Evolutionary conservation across 169 alveolate genomes (phyloP).

Genomic region (Plasmodium reichenowi): DNA sequence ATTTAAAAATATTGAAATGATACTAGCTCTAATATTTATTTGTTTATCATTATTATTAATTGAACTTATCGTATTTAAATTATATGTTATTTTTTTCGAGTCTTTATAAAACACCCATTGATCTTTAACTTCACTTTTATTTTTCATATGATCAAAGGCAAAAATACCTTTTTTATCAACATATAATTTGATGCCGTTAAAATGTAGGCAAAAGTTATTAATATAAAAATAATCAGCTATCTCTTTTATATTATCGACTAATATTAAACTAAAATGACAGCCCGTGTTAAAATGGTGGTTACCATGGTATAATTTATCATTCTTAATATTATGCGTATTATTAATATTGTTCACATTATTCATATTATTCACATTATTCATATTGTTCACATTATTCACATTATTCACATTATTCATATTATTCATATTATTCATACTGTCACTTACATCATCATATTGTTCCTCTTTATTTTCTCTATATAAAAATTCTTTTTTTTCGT

Average conservation of each 20-base stretch:
- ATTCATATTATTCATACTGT: no score
- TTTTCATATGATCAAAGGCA: neutral
- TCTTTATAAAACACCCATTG: constrained; percentile 21
- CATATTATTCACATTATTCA: no score
- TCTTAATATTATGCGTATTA: neutral
- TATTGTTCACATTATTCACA: no score
- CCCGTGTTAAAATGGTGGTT: neutral
- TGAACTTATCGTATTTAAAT: constrained; percentile 21
- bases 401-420: no score
- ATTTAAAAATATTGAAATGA: constrained; percentile 29
- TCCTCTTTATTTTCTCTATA: neutral
- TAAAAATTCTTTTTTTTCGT: neutral
- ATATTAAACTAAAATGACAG: constrained; percentile 37
- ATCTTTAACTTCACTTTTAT: neutral
- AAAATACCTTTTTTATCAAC: constrained; percentile 27
- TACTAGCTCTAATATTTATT: constrained; percentile 21
- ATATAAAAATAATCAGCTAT: constrained; percentile 44
- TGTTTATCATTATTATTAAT: neutral
- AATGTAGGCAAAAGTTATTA: constrained; percentile 22
- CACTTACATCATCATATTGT: no score
- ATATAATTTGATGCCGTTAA: constrained; percentile 12
- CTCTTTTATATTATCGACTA: constrained; percentile 39
- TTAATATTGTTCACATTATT: no score
- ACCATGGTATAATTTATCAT: neutral
- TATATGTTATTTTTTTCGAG: constrained; percentile 20